Evolutionary conservation across 805 yeast genomes (phyloP).

Genomic region (Starmerella cellae): DNA sequence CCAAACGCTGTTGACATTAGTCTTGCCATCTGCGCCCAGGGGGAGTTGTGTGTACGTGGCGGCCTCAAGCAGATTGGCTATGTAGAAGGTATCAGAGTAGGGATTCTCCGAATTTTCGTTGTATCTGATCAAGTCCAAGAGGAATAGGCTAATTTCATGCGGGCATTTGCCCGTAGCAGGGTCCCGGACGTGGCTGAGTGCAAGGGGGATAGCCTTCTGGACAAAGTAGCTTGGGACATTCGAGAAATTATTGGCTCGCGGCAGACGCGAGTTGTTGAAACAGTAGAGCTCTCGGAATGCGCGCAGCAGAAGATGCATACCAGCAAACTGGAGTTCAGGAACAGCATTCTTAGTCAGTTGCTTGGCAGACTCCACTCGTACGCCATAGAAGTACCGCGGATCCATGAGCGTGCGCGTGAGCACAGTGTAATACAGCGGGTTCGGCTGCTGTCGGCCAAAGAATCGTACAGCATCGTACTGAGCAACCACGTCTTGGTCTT

Average conservation of each 20-base stretch:
- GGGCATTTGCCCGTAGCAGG: slow-evolving; percentile 48
- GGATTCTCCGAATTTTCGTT: slow-evolving; percentile 75
- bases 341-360: slow-evolving; percentile 61
- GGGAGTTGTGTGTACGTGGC: slow-evolving; percentile 33
- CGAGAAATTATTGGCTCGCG: slow-evolving; percentile 68
- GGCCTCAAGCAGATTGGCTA: slow-evolving; percentile 44
- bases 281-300: slow-evolving; percentile 63
- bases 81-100: slow-evolving; percentile 59
- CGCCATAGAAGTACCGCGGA: slow-evolving; percentile 71
- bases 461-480: slow-evolving; percentile 71
- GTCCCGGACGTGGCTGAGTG: slow-evolving; percentile 49
- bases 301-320: slow-evolving; percentile 55
- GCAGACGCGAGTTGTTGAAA: slow-evolving; percentile 49
- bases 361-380: slow-evolving; percentile 72
- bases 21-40: slow-evolving; percentile 3
- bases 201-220: slow-evolving; percentile 52
- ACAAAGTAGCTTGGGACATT: slow-evolving; percentile 57
- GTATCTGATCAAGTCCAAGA: slow-evolving; percentile 60
- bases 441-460: slow-evolving; percentile 58
- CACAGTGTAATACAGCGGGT: slow-evolving; percentile 56
- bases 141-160: slow-evolving; percentile 42
- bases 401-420: slow-evolving; percentile 74
- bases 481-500: slow-evolving; percentile 93
- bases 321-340: slow-evolving; percentile 50
- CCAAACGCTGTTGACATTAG: slow-evolving; percentile 2